Evolutionary conservation across 2,329 filamentous ascomycete species (phyloP).

Genomic region (Cytospora mali): DNA sequence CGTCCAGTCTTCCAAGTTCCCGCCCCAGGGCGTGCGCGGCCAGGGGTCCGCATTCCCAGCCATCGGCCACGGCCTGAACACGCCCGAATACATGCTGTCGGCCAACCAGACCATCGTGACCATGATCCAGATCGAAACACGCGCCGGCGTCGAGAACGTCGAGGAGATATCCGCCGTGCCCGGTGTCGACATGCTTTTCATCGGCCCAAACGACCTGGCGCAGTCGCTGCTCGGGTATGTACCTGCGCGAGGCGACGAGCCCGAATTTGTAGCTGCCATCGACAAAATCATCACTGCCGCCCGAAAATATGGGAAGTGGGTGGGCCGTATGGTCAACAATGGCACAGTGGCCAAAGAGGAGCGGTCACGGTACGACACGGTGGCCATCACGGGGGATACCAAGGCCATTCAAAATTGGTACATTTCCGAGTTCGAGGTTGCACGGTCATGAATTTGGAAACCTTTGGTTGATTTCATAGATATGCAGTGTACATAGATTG

Average conservation of each 20-base stretch:
- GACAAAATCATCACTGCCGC: slow-evolving; percentile 49
- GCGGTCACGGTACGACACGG: slow-evolving; percentile 44
- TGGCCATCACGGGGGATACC: slow-evolving; percentile 48
- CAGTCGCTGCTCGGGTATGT: slow-evolving; percentile 48
- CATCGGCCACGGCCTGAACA: slow-evolving; percentile 47
- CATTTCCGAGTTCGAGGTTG: slow-evolving; percentile 43
- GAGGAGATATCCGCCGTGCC: slow-evolving; percentile 46
- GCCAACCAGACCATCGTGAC: slow-evolving; percentile 52
- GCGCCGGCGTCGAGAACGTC: slow-evolving; percentile 47
- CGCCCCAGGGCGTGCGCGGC: slow-evolving; percentile 51
- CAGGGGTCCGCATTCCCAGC: slow-evolving; percentile 54
- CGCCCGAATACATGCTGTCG: slow-evolving; percentile 52
- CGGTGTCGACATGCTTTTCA: slow-evolving; percentile 48
- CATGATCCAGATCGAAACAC: slow-evolving; percentile 49
- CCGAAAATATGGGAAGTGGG: slow-evolving; percentile 53
- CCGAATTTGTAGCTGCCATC: slow-evolving; percentile 49
- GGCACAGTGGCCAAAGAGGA: slow-evolving; percentile 45
- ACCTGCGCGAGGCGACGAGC: slow-evolving; percentile 49
- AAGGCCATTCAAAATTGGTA: slow-evolving; percentile 56
- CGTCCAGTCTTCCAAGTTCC: slow-evolving; percentile 54
- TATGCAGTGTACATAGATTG: no score
- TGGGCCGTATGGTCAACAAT: slow-evolving; percentile 50
- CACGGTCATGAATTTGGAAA: slow-evolving; percentile 41
- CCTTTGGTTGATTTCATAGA: no score
- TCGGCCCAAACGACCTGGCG: slow-evolving; percentile 50